Conservation (phyloP, 495 filamentous ascomycete genomes). For the Terfezia claveryi region DNA sequence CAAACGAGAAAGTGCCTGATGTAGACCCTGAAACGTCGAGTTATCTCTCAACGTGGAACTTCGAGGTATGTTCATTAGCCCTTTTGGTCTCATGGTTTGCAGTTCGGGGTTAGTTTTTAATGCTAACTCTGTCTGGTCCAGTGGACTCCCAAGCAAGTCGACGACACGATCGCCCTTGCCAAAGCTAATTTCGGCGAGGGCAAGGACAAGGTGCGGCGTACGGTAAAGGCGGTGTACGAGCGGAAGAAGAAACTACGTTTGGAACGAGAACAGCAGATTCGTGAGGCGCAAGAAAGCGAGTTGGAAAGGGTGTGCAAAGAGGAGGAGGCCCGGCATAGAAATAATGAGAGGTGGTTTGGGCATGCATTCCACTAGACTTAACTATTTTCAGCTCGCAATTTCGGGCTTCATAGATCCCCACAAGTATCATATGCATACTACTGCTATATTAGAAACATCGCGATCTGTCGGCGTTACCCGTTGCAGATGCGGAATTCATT, state of each 20-base stretch:
- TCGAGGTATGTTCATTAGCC: conserved; percentile 28
- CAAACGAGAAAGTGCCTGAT: conserved; percentile 52
- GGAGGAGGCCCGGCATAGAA: conserved; percentile 3
- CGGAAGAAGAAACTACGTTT: conserved; percentile 54
- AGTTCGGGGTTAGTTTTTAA: no score
- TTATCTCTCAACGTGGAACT: conserved; percentile 93
- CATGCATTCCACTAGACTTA: conserved; percentile 1
- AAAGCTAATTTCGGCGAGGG: conserved; percentile 72
- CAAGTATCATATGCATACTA: no score
- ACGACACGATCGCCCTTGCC: conserved; percentile 57
- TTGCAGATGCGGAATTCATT: no score
- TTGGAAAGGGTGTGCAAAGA: conserved; percentile 20
- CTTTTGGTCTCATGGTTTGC: neutral
- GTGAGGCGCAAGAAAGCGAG: conserved; percentile 24
- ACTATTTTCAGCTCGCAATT: no score
- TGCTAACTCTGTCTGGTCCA: neutral
- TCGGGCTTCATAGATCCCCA: no score
- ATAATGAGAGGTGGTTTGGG: conserved; percentile 11
- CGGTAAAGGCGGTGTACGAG: conserved; percentile 82
- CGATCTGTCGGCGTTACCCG: no score
- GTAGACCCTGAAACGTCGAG: conserved; percentile 61
- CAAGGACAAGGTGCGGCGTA: conserved; percentile 45
- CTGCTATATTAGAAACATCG: no score
- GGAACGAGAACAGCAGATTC: conserved; percentile 30
- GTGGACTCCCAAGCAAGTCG: conserved; percentile 70